Evolutionary conservation across 2,329 filamentous ascomycete species (phyloP), one percentile per base, ranked within the genome.

Genomic region (Scopulariopsis brevicaulis): DNA sequence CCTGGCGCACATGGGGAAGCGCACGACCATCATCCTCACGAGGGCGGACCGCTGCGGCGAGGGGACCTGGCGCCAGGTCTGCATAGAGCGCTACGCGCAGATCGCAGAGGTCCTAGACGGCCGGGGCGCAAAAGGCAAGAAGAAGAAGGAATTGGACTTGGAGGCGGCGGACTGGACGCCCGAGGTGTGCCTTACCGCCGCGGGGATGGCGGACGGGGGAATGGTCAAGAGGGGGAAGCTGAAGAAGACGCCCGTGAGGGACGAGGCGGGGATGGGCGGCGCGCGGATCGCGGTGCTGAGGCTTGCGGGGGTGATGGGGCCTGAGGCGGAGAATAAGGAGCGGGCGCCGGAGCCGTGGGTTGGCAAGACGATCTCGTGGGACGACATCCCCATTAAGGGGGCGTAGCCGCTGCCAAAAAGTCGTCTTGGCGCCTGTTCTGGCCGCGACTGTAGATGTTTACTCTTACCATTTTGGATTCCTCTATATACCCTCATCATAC

Each of bases 11-110:
- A 70, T 72, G 3, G 71, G 72, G 11, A 71, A 77, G 34, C 70
- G 70, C 56, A 80, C 78, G 1, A 64, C 74, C 7, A 73, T 83
- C 1, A 73, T 83, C 4, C 65, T 84, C 54, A 84, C 81, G 12
- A 83, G 83, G 67, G 78, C 76, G 15, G 81, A 84, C 63, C 82
- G 82, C 62, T 66, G 63, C 51, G 68, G 65, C 34, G 64, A 64
- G 32, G 57, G 25, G 1, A 20, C 14, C 22, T 73, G 71, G 59
- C 58, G 58, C 5, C 50, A 56, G 1, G 61, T 70, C 46, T 68
- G 68, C 0, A 59, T 56, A 4, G 60, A 62, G 34, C 58, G 73
- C n/a, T 65, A 66, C 20, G 50, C 54, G 3, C 65, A 69, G 46
- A 60, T 74, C 52, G 32, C 59, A 4, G 58, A 58, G 2, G 59